phyloP scores from a whole-genome alignment of 139 green algal genomes.

The Desmodesmus armatus region DNA sequence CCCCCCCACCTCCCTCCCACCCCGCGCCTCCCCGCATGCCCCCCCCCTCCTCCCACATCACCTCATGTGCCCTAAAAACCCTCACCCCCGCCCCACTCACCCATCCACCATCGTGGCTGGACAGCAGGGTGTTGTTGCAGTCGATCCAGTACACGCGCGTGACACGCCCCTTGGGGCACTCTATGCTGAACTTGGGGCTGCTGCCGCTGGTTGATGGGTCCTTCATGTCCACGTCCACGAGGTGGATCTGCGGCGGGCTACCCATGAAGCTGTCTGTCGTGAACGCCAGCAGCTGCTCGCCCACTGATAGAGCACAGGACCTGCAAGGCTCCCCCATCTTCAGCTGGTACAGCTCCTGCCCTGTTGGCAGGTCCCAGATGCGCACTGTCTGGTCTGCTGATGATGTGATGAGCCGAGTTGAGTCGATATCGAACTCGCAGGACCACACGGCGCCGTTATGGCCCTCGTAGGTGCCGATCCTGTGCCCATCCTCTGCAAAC shows the following conservation, averaged over 20 bases:
- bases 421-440: constrained; percentile 89
- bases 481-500: constrained; percentile 91
- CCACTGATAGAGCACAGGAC: constrained; percentile 76
- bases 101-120: constrained; percentile 89
- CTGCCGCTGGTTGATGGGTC: constrained; percentile 47
- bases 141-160: constrained; percentile 84
- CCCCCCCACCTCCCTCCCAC: too few relatives aligned
- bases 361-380: constrained; percentile 94
- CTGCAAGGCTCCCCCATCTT: constrained; percentile 87
- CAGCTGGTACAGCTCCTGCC: constrained; percentile 87
- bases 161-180: constrained; percentile 70
- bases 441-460: constrained; percentile 97
- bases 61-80: constrained; percentile 85
- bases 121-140: constrained; percentile 88
- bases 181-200: constrained; percentile 50
- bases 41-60: constrained; percentile 1
- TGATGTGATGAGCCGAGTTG: constrained; percentile 84
- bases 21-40: too few relatives aligned
- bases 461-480: constrained; percentile 96
- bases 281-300: constrained; percentile 86
- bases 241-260: constrained; percentile 62
- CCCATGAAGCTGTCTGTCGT: constrained; percentile 93
- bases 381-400: constrained; percentile 89
- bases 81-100: constrained; percentile 44
- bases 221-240: constrained; percentile 50